Conservation (phyloP, 257 asterid genomes). For the Petunia secreta region DNA sequence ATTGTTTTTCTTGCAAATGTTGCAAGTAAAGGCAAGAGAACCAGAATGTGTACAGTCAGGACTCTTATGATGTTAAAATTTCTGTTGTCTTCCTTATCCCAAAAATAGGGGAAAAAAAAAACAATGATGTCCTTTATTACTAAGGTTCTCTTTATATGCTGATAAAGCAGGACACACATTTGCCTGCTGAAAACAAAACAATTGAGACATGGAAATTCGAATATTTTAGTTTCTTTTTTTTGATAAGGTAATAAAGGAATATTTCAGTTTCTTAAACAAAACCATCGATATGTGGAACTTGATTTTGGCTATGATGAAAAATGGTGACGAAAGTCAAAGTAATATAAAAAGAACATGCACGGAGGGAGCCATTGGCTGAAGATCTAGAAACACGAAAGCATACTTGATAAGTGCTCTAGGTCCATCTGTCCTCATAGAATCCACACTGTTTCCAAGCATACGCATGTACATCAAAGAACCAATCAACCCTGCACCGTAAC, state of each 20-base stretch:
- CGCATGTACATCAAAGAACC: conserved; percentile 89
- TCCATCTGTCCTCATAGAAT: conserved; percentile 86
- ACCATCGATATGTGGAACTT: not conserved
- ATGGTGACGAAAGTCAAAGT: not conserved
- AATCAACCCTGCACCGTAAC: conserved; percentile 79
- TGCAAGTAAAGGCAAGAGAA: not conserved
- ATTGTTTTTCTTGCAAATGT: not conserved
- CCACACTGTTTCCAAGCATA: conserved; percentile 91
- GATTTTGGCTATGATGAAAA: not conserved
- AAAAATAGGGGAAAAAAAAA: too few relatives aligned
- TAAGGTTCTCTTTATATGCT: not conserved
- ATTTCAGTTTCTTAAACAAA: conserved; percentile 4
- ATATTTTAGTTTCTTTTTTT: not conserved
- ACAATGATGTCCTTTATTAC: not conserved
- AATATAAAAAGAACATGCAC: not conserved
- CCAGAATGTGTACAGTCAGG: not conserved
- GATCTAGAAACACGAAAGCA: conserved; percentile 21
- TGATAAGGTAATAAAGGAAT: not conserved
- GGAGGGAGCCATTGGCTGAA: not conserved
- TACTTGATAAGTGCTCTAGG: conserved; percentile 86
- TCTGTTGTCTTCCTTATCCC: too few relatives aligned
- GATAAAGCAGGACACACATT: not conserved
- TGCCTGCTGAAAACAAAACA: not conserved
- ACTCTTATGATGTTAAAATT: not conserved
- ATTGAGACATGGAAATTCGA: not conserved